Conservation (phyloP, 2,329 filamentous ascomycete genomes). For the Trichoderma atroviride region DNA sequence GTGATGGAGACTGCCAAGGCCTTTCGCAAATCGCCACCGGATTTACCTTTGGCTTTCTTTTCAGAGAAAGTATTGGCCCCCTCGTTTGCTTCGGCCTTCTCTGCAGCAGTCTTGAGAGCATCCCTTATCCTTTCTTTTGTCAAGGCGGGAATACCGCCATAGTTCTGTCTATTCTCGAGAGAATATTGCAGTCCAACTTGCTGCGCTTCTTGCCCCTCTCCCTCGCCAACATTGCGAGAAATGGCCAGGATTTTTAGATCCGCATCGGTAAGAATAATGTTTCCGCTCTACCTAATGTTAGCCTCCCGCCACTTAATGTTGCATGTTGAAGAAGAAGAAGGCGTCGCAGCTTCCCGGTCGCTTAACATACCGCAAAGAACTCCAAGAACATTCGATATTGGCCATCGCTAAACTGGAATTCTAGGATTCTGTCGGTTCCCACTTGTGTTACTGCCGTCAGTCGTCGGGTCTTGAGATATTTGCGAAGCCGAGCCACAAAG, state of each 20-base stretch:
- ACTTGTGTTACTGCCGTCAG: slow-evolving; percentile 82
- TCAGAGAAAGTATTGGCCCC: slow-evolving; percentile 28
- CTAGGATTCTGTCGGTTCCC: slow-evolving; percentile 89
- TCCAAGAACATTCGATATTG: slow-evolving; percentile 86
- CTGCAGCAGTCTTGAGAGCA: slow-evolving; percentile 68
- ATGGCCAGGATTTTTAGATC: slow-evolving; percentile 82
- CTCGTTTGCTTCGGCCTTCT: slow-evolving; percentile 56
- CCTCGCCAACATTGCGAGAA: slow-evolving; percentile 77
- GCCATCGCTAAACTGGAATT: slow-evolving; percentile 91
- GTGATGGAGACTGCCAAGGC: slow-evolving; percentile 82
- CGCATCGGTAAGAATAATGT: slow-evolving; percentile 87
- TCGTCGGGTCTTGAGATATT: slow-evolving; percentile 82
- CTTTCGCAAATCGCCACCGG: slow-evolving; percentile 74
- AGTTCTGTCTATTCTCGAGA: slow-evolving; percentile 82
- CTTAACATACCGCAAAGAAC: slow-evolving; percentile 72
- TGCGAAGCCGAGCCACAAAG: slow-evolving; percentile 84
- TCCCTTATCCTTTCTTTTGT: slow-evolving; percentile 71
- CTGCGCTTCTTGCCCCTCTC: slow-evolving; percentile 81
- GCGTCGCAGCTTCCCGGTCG: neutral
- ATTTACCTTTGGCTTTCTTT: slow-evolving; percentile 74
- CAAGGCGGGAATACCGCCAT: slow-evolving; percentile 70
- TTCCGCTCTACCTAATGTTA: slow-evolving; percentile 63
- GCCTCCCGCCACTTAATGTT: neutral
- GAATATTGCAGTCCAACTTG: slow-evolving; percentile 77
- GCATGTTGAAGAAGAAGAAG: neutral